Conservation (phyloP, 176 grass and related monocot species). For the Eragrostis nindensis region DNA sequence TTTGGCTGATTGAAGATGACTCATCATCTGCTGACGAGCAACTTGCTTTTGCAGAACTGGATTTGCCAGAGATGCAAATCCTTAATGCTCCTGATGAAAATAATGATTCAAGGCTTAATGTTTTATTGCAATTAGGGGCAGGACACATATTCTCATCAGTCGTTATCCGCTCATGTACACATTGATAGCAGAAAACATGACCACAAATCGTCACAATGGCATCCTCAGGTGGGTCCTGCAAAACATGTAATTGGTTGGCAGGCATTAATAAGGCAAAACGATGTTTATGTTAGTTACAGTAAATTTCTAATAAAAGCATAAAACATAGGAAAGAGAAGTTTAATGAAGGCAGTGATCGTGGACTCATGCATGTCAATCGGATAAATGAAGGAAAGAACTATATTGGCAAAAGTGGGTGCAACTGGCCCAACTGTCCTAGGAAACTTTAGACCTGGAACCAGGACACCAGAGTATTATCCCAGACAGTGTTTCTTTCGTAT, state of each 20-base stretch:
- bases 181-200: slow-evolving; percentile 98
- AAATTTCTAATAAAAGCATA: background rate
- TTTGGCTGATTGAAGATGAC: slow-evolving; percentile 67
- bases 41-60: slow-evolving; percentile 54
- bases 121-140: slow-evolving; percentile 58
- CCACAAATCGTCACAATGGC: slow-evolving; percentile 90
- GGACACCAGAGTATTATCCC: background rate
- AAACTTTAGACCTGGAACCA: slow-evolving; percentile 33
- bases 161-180: slow-evolving; percentile 80
- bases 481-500: background rate
- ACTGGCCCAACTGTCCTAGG: background rate
- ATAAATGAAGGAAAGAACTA: background rate
- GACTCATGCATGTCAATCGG: background rate
- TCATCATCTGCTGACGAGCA: slow-evolving; percentile 58
- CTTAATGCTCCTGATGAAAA: slow-evolving; percentile 82
- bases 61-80: slow-evolving; percentile 63
- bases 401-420: slow-evolving; percentile 14
- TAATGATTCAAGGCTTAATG: slow-evolving; percentile 66
- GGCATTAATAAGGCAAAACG: slow-evolving; percentile 8
- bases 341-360: slow-evolving; percentile 26
- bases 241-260: slow-evolving; percentile 34
- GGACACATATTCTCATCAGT: slow-evolving; percentile 87
- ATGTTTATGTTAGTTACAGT: background rate
- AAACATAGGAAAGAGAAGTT: background rate
- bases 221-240: slow-evolving; percentile 92